A percentile compares a stretch with the other conserved stretches of the same genome.
Evolutionary conservation across 805 yeast species (phyloP).

Genomic region (Saccharomycopsis guyanensis): DNA sequence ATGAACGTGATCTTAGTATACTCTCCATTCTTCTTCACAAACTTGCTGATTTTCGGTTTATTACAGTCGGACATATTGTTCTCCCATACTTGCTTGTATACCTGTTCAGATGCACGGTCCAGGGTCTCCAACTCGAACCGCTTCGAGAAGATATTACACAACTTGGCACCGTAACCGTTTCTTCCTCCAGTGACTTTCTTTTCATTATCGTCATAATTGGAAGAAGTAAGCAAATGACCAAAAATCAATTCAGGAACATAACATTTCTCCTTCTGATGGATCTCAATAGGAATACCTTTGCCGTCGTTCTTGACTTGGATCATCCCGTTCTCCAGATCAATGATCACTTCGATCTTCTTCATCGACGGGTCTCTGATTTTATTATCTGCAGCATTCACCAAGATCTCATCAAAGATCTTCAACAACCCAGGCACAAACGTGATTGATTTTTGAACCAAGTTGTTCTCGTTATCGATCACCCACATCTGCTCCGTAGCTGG

Average conservation of each 20-base stretch:
- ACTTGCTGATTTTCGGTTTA: constrained; percentile 61
- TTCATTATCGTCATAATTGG: constrained; percentile 92
- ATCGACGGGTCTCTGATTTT: constrained; percentile 89
- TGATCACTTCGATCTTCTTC: constrained; percentile 79
- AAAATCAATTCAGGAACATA: constrained; percentile 95
- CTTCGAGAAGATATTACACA: constrained; percentile 92
- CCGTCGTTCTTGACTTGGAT: constrained; percentile 90
- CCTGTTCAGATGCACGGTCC: constrained; percentile 52
- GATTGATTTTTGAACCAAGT: constrained; percentile 47
- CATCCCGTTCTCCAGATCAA: constrained; percentile 64
- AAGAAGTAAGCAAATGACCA: constrained; percentile 89
- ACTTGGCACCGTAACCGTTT: constrained; percentile 96
- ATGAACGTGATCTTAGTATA: constrained; percentile 81
- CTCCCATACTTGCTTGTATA: constrained; percentile 79
- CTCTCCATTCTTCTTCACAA: constrained; percentile 51
- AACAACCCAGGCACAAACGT: constrained; percentile 91
- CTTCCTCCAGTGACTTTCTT: constrained; percentile 98
- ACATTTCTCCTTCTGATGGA: constrained; percentile 84
- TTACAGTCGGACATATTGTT: constrained; percentile 75
- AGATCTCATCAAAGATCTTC: constrained; percentile 93
- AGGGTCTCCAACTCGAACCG: constrained; percentile 85
- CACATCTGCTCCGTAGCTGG: constrained; percentile 72
- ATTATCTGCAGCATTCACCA: constrained; percentile 98
- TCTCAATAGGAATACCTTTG: constrained; percentile 89
- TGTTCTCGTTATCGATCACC: constrained; percentile 65